Evolutionary conservation across 2,329 filamentous ascomycete genomes (phyloP).

Genomic region (Neofusicoccum cordaticola): DNA sequence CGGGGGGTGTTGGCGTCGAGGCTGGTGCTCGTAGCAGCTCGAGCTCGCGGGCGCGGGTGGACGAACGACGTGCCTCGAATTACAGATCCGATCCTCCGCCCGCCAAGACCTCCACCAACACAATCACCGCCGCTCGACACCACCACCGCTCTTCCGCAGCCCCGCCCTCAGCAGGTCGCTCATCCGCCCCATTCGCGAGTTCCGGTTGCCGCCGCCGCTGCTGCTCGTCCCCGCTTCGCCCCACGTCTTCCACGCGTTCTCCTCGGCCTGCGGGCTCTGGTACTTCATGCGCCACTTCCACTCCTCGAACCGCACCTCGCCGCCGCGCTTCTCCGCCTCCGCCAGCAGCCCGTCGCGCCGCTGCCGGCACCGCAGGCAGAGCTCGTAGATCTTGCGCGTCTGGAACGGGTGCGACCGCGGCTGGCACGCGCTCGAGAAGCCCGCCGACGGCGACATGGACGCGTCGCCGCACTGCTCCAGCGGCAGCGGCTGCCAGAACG

Average conservation of each 20-base stretch:
- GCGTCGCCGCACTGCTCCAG: conserved; percentile 35
- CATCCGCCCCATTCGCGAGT: conserved; percentile 1
- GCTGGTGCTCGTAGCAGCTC: neutral
- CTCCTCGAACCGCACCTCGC: conserved; percentile 34
- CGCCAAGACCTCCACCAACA: conserved; percentile 5
- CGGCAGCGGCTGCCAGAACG: conserved; percentile 31
- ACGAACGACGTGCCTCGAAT: conserved; percentile 9
- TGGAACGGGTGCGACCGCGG: conserved; percentile 34
- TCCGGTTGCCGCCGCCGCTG: neutral
- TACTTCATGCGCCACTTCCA: conserved; percentile 44
- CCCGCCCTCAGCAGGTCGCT: conserved; percentile 6
- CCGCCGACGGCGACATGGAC: conserved; percentile 22
- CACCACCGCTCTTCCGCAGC: conserved; percentile 12
- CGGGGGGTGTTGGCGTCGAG: neutral
- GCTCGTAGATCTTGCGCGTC: conserved; percentile 29
- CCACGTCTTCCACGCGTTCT: conserved; percentile 26
- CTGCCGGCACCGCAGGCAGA: conserved; percentile 33
- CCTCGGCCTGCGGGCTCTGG: conserved; percentile 27
- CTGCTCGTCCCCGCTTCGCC: conserved; percentile 18
- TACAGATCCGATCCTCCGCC: neutral
- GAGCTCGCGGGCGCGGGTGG: conserved; percentile 6
- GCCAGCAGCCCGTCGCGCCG: conserved; percentile 27
- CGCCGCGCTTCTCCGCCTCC: neutral
- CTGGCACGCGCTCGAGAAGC: conserved; percentile 15
- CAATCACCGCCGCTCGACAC: neutral